Evolutionary conservation across 1,139 yeast species (phyloP).

Genomic region (Saccharomyces pastorianus): DNA sequence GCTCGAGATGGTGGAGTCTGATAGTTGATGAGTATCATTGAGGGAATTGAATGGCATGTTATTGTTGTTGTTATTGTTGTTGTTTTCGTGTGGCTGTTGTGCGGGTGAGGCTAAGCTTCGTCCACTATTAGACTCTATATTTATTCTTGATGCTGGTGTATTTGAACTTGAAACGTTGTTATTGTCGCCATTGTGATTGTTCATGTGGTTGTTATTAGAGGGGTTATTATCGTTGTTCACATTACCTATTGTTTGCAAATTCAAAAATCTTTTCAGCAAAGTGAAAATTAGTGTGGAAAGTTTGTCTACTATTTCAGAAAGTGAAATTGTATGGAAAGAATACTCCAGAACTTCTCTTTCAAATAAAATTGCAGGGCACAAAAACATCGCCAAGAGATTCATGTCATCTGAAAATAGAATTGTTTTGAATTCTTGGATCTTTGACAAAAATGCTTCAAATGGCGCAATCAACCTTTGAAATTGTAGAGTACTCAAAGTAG

Average conservation of each 20-base stretch:
- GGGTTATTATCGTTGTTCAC: background rate
- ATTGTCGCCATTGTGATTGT: background rate
- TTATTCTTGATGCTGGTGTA: too few species aligned
- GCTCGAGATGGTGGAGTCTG: background rate
- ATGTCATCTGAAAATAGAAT: conserved; percentile 10
- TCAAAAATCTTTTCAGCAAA: conserved; percentile 10
- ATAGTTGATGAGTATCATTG: background rate
- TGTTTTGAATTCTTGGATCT: conserved; percentile 7
- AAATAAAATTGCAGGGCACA: conserved; percentile 15
- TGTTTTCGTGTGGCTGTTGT: background rate
- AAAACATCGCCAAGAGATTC: conserved; percentile 13
- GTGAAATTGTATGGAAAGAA: conserved; percentile 12
- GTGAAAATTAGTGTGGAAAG: conserved; percentile 7
- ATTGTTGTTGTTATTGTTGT: background rate
- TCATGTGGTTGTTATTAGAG: background rate
- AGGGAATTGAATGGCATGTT: background rate
- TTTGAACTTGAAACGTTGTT: background rate
- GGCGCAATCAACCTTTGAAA: conserved; percentile 7
- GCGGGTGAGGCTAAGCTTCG: background rate
- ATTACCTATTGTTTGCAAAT: conserved; percentile 6
- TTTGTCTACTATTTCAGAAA: conserved; percentile 14
- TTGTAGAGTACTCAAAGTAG: conserved; percentile 6
- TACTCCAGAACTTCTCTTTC: conserved; percentile 15
- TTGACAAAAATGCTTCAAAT: conserved; percentile 5
- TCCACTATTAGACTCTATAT: background rate